These are phyloP conservation scores for Aspergillus tubingensis DNA, from an alignment of 2,329 filamentous ascomycete genomes.

Conservation along the genomic window DNA sequence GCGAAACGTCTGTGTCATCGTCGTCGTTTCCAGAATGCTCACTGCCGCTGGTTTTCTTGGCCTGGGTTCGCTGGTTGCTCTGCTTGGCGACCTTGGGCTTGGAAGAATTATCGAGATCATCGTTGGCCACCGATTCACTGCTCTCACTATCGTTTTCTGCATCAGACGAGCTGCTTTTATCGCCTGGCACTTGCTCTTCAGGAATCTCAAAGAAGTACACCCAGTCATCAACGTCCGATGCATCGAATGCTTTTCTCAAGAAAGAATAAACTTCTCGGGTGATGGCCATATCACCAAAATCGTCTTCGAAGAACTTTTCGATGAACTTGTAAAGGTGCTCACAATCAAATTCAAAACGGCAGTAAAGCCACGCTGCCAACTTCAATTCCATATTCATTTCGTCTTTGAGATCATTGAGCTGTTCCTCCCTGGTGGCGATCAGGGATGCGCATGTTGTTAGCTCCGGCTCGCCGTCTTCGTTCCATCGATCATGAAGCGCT, in stretches of 20 bases:
- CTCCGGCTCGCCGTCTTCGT: constrained; percentile 27
- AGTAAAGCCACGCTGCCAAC: constrained; percentile 34
- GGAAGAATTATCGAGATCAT: neutral
- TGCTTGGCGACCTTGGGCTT: neutral
- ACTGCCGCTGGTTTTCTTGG: neutral
- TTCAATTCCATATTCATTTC: constrained; percentile 29
- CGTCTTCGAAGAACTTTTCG: constrained; percentile 27
- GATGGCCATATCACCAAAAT: constrained; percentile 33
- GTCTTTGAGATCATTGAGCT: constrained; percentile 25
- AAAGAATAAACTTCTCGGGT: constrained; percentile 24
- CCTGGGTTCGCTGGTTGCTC: neutral
- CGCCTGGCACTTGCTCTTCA: neutral
- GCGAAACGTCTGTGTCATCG: neutral
- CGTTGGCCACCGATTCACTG: neutral
- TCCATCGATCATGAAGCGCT: constrained; percentile 30
- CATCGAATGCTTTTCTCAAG: constrained; percentile 21
- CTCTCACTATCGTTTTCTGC: neutral
- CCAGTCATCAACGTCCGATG: constrained; percentile 31
- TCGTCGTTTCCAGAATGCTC: neutral
- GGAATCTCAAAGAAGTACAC: constrained; percentile 28
- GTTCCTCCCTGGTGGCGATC: constrained; percentile 24
- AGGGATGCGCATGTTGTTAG: constrained; percentile 37
- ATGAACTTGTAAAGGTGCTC: constrained; percentile 33
- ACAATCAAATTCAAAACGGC: constrained; percentile 22
- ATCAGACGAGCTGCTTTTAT: neutral